phyloP scores from a whole-genome alignment of 495 filamentous ascomycete genomes.

The Cairneyella variabilis region DNA sequence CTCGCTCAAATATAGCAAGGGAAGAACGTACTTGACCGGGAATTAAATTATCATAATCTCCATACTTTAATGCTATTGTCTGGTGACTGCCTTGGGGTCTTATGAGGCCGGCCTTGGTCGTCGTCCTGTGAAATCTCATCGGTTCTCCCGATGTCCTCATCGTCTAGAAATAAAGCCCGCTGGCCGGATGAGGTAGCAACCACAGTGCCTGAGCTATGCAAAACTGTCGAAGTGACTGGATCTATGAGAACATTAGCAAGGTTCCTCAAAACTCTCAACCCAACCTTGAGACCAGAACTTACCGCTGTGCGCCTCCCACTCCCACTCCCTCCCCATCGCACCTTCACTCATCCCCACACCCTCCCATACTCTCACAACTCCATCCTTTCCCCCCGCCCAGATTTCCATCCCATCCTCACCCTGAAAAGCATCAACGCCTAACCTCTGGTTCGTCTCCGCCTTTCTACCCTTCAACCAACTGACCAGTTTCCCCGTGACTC shows the following conservation, averaged over 20 bases:
- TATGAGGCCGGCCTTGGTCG: not conserved
- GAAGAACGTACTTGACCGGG: no score
- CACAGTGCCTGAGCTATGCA: conserved; percentile 66
- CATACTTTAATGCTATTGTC: conserved; percentile 69
- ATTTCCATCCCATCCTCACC: conserved; percentile 60
- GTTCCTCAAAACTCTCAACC: not conserved
- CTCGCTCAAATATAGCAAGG: no score
- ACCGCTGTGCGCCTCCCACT: conserved; percentile 53
- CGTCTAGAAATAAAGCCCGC: conserved; percentile 20
- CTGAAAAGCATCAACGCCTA: conserved; percentile 67
- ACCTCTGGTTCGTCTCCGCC: conserved; percentile 70
- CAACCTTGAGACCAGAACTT: not conserved
- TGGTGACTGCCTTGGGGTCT: not conserved
- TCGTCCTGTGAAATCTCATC: conserved; percentile 6
- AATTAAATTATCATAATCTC: conserved; percentile 39
- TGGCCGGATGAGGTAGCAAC: conserved; percentile 74
- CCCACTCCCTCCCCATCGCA: conserved; percentile 48
- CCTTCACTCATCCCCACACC: conserved; percentile 54
- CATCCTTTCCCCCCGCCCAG: conserved; percentile 83
- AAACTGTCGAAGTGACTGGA: conserved; percentile 55
- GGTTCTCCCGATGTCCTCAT: no score
- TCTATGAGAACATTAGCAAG: conserved; percentile 12
- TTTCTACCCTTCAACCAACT: conserved; percentile 67
- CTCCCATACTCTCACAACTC: conserved; percentile 72
- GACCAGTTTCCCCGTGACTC: conserved; percentile 65